These are phyloP conservation scores for Collybia sp. DNA, from an alignment of 768 basidiomycete genomes.

Conservation along the genomic window DNA sequence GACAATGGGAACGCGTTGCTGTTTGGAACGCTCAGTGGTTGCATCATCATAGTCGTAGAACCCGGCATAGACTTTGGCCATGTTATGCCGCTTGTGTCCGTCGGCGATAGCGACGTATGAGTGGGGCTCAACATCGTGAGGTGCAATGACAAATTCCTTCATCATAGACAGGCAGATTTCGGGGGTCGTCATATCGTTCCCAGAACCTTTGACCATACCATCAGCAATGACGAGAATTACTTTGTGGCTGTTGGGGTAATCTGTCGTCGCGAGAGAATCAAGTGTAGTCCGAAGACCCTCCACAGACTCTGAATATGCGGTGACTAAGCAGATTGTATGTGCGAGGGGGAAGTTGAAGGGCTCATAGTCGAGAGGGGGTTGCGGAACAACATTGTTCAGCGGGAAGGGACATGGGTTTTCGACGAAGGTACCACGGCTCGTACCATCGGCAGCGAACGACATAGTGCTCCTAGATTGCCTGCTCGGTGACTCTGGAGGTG, in stretches of 20 bases:
- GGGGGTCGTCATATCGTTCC: conserved; percentile 85
- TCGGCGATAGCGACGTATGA: conserved; percentile 99
- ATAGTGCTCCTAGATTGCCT: conserved; percentile 79
- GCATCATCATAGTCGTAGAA: conserved; percentile 94
- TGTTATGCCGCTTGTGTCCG: conserved; percentile 99
- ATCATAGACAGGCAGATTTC: conserved; percentile 96
- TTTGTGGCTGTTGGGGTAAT: conserved; percentile 98
- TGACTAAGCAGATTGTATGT: conserved; percentile 94
- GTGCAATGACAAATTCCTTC: conserved; percentile 83
- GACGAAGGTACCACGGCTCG: conserved; percentile 39
- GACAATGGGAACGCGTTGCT: conserved; percentile 94
- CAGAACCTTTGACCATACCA: conserved; percentile 96
- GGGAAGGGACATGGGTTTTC: conserved; percentile 92
- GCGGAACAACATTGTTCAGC: conserved; percentile 82
- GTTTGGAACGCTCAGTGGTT: conserved; percentile 87
- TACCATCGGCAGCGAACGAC: conserved; percentile 55
- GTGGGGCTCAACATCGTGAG: conserved; percentile 85
- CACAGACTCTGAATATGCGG: conserved; percentile 95
- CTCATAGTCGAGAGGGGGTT: conserved; percentile 87
- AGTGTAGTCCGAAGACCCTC: conserved; percentile 96
- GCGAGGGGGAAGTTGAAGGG: conserved; percentile 95
- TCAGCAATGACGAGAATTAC: conserved; percentile 94
- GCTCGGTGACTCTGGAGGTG: conserved; percentile 69
- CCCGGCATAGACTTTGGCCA: conserved; percentile 97
- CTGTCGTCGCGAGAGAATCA: conserved; percentile 97